A percentile compares a stretch with the other conserved stretches of the same genome.
These are phyloP conservation scores for Verticillium longisporum DNA, from an alignment of 2,329 filamentous ascomycete genomes.

Conservation along the genomic window DNA sequence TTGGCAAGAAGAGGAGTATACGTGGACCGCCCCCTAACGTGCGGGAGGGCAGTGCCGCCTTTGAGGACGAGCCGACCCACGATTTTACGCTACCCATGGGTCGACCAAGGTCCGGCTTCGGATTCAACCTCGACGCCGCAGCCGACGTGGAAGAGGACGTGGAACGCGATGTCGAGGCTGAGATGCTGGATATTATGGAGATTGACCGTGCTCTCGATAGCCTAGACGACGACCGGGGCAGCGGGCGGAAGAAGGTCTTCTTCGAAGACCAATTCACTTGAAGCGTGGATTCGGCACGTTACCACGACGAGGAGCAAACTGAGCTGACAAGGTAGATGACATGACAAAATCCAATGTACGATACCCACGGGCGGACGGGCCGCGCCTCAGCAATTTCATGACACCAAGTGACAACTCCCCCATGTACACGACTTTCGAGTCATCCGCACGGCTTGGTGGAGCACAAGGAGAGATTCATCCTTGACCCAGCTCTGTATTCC, in stretches of 20 bases:
- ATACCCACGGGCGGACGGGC: slow-evolving; percentile 23
- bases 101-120: slow-evolving; percentile 32
- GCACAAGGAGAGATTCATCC: slow-evolving; percentile 69
- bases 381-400: not conserved
- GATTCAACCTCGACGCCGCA: slow-evolving; percentile 45
- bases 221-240: slow-evolving; percentile 43
- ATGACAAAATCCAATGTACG: slow-evolving; percentile 21
- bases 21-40: slow-evolving; percentile 1
- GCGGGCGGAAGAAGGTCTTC: slow-evolving; percentile 43
- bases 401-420: not conserved
- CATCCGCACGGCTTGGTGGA: slow-evolving; percentile 67
- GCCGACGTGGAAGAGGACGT: slow-evolving; percentile 45
- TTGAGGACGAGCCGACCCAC: slow-evolving; percentile 11
- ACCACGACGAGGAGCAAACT: not conserved
- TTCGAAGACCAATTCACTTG: slow-evolving; percentile 31
- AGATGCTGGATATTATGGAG: slow-evolving; percentile 60
- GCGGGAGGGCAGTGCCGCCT: slow-evolving; percentile 4
- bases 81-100: slow-evolving; percentile 15
- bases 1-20: slow-evolving; percentile 22
- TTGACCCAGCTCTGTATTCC: slow-evolving; percentile 68
- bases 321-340: slow-evolving; percentile 1
- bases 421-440: not conserved
- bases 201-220: slow-evolving; percentile 54
- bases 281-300: not conserved
- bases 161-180: slow-evolving; percentile 49